Percentiles rank a stretch among this genome's conserved stretches.
phyloP scores from a whole-genome alignment of 2,329 filamentous ascomycete species.

The Fusarium sp. region DNA sequence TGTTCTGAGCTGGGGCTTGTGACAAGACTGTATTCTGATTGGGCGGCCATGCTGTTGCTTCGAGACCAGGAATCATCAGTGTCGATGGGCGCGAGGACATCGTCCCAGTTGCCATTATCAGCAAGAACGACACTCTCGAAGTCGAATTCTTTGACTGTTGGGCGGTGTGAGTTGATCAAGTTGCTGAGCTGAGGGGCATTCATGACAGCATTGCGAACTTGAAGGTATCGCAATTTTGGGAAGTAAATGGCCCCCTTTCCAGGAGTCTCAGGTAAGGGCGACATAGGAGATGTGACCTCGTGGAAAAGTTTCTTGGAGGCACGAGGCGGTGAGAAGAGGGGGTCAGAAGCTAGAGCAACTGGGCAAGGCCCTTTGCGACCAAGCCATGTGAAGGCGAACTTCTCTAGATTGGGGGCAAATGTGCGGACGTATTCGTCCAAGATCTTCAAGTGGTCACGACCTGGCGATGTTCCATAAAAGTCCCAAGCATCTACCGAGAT shows the following conservation, averaged over 20 bases:
- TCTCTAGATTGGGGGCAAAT: constrained; percentile 73
- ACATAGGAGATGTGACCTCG: constrained; percentile 72
- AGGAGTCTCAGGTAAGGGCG: constrained; percentile 64
- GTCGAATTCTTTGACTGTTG: constrained; percentile 78
- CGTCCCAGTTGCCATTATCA: constrained; percentile 78
- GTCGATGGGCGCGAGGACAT: constrained; percentile 77
- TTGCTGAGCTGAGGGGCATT: constrained; percentile 74
- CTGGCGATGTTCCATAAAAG: constrained; percentile 66
- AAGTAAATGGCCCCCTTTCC: constrained; percentile 69
- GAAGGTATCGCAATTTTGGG: constrained; percentile 72
- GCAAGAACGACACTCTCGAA: constrained; percentile 79
- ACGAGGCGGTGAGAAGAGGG: constrained; percentile 69
- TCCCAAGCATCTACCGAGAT: constrained; percentile 78
- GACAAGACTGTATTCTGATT: constrained; percentile 48
- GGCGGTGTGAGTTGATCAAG: constrained; percentile 73
- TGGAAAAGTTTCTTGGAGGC: constrained; percentile 67
- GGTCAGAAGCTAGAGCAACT: constrained; percentile 74
- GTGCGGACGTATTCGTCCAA: constrained; percentile 81
- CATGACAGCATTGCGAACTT: constrained; percentile 77
- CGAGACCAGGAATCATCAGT: constrained; percentile 53
- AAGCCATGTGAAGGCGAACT: constrained; percentile 81
- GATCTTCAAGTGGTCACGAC: constrained; percentile 77
- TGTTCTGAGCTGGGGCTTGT: constrained; percentile 49
- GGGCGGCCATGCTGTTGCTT: constrained; percentile 41
- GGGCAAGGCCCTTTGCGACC: constrained; percentile 80